Evolutionary conservation across 768 basidiomycete genomes (phyloP).

Genomic region (Leccinum fibrillosum): DNA sequence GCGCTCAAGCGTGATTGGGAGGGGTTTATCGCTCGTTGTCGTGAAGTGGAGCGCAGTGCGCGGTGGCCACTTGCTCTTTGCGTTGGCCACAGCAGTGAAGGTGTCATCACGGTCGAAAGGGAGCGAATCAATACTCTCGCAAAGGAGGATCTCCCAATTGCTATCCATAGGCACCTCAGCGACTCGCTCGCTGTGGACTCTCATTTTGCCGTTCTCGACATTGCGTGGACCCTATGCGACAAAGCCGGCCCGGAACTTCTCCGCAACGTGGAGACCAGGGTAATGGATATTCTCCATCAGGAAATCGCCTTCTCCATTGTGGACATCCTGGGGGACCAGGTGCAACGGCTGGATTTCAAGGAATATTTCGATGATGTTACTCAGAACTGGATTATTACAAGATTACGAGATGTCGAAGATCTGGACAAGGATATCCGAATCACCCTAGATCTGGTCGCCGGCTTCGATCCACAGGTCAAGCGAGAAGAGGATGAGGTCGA

Average conservation of each 20-base stretch:
- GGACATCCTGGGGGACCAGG: slow-evolving; percentile 71
- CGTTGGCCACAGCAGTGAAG: slow-evolving; percentile 35
- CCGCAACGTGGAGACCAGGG: slow-evolving; percentile 52
- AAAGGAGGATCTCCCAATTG: slow-evolving; percentile 64
- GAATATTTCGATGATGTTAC: slow-evolving; percentile 59
- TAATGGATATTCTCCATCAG: slow-evolving; percentile 67
- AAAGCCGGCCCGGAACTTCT: slow-evolving; percentile 59
- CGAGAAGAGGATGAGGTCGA: slow-evolving; percentile 72
- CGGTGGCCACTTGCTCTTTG: slow-evolving; percentile 77
- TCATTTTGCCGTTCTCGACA: slow-evolving; percentile 54
- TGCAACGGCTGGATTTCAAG: slow-evolving; percentile 47
- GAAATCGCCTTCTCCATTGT: slow-evolving; percentile 75
- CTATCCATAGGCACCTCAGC: slow-evolving; percentile 49
- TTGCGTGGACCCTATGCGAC: slow-evolving; percentile 60
- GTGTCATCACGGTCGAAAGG: slow-evolving; percentile 67
- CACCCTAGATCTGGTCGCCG: slow-evolving; percentile 68
- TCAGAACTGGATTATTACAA: slow-evolving; percentile 57
- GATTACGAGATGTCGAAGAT: slow-evolving; percentile 54
- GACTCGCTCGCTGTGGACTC: slow-evolving; percentile 44
- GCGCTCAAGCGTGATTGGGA: slow-evolving; percentile 93
- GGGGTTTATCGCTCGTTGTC: slow-evolving; percentile 87
- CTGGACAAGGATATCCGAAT: slow-evolving; percentile 53
- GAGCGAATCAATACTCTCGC: slow-evolving; percentile 69
- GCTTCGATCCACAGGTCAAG: slow-evolving; percentile 68
- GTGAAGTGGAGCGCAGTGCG: slow-evolving; percentile 84